Evolutionary conservation across 495 filamentous ascomycete species (phyloP).

Genomic region (Hypomontagnella submonticulosa): DNA sequence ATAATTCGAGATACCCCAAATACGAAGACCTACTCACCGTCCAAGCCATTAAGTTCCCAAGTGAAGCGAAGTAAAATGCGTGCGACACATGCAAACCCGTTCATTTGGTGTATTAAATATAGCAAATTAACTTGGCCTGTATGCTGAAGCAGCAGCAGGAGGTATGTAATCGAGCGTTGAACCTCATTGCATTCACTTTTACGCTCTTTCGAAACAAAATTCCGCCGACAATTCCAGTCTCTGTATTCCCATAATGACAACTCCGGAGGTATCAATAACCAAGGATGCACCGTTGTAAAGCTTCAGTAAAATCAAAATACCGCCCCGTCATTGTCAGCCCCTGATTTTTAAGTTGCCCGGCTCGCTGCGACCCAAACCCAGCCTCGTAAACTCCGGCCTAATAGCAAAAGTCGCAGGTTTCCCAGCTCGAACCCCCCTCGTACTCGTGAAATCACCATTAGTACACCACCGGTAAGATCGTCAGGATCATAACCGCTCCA

Average conservation of each 20-base stretch:
- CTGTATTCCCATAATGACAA: constrained; percentile 28
- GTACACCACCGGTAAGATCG: constrained; percentile 52
- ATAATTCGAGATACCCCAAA: constrained; percentile 25
- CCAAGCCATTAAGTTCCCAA: background rate
- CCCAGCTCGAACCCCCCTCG: background rate
- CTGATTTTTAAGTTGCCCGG: constrained; percentile 33
- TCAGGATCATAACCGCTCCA: constrained; percentile 50
- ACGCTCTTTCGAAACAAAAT: constrained; percentile 11
- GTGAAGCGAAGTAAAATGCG: constrained; percentile 8
- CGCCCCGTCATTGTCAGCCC: constrained; percentile 14
- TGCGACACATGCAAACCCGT: constrained; percentile 10
- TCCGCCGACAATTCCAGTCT: constrained; percentile 30
- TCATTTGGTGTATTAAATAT: constrained; percentile 35
- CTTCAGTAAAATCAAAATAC: constrained; percentile 14
- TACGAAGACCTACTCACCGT: background rate
- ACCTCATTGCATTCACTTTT: constrained; percentile 19
- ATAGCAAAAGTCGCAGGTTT: constrained; percentile 26
- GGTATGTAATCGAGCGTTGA: constrained; percentile 27
- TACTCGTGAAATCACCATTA: constrained; percentile 4
- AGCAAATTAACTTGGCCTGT: constrained; percentile 25
- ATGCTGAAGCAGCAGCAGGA: constrained; percentile 10
- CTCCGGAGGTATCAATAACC: constrained; percentile 44
- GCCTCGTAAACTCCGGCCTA: constrained; percentile 40
- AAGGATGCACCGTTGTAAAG: constrained; percentile 26
- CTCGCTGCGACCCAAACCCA: constrained; percentile 28